Evolutionary conservation across 192 early-diverging fungal species (phyloP), one percentile per base, ranked within the genome.

Genomic region (Entomortierella parvispora): DNA sequence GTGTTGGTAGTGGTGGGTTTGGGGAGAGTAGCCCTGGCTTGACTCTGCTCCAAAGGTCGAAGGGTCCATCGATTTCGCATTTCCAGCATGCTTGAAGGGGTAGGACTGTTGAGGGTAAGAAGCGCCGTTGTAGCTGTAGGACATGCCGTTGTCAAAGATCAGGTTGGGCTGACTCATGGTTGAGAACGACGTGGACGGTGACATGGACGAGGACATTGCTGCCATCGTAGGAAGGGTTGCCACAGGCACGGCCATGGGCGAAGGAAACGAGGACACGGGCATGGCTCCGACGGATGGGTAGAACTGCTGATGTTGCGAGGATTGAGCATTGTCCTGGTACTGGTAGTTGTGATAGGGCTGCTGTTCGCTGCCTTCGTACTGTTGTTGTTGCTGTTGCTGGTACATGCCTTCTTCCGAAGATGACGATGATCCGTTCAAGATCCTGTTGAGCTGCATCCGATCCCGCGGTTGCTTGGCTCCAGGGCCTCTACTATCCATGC

Each of bases 1-100:
- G 44, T 77, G 74, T 44, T 66, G 56, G 28, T 77, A 68, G 23
- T 77, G 71, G 20, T 66, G 65, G 12, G 45, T 34, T 8, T 68
- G 74, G 29, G 65, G 65, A 22, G 74, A 63, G 32, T 77, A 66
- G 7, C 22, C 65, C 53, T 61, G 65, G 15, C 32, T 37, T 8
- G 65, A 12, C 0, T 57, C 65, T 8, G 47, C 47, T 40, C 44
- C 44, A 60, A 77, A 77, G 15, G 54, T 66, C 6, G 74, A 56
- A 32, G 58, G 65, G 17, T 77, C 74, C 74, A 77, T 52, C 26
- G 74, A 60, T 37, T 67, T 68, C 18, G 74, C 74, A 77, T 77
- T 77, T 22, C 74, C 74, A 68, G 74, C 65, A 68, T 77, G 74
- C 74, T 77, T 77, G 61, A 68, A 77, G 4, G 74, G 55, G 47